A percentile compares a stretch with the other conserved stretches of the same genome.
These are phyloP conservation scores for Schoenoplectus triqueter DNA, from an alignment of 202 grass and related monocot species.

Conservation along the genomic window DNA sequence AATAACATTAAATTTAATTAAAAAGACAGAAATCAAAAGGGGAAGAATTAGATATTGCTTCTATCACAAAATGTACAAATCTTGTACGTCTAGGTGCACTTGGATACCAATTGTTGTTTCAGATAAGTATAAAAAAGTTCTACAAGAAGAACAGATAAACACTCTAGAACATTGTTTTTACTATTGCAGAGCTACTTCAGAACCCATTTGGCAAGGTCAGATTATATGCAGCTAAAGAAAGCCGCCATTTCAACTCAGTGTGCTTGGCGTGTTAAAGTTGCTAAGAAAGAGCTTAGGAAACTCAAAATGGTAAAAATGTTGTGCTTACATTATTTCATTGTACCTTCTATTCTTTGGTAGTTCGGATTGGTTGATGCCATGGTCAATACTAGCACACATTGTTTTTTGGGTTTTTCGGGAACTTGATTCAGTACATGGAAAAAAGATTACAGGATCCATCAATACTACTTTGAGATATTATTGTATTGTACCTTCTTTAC, in stretches of 20 bases:
- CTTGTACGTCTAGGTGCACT: slow-evolving; percentile 3
- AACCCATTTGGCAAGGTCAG: slow-evolving; percentile 55
- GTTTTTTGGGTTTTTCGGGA: neutral
- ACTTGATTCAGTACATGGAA: neutral
- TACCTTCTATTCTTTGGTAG: neutral
- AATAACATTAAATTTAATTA: slow-evolving; percentile 18
- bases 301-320: slow-evolving; percentile 74
- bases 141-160: neutral
- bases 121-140: neutral
- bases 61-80: neutral
- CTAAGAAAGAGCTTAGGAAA: slow-evolving; percentile 75
- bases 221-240: slow-evolving; percentile 59
- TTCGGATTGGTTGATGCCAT: neutral
- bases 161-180: neutral
- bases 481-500: neutral
- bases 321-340: slow-evolving; percentile 18
- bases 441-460: neutral
- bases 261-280: slow-evolving; percentile 74
- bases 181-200: slow-evolving; percentile 63
- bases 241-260: slow-evolving; percentile 60
- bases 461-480: neutral
- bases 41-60: neutral
- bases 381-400: neutral
- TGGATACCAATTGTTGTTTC: slow-evolving; percentile 19
- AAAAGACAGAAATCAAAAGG: slow-evolving; percentile 10